Base-by-base conservation (phyloP, 805 yeast species). In the Pichia deserticola region DNA sequence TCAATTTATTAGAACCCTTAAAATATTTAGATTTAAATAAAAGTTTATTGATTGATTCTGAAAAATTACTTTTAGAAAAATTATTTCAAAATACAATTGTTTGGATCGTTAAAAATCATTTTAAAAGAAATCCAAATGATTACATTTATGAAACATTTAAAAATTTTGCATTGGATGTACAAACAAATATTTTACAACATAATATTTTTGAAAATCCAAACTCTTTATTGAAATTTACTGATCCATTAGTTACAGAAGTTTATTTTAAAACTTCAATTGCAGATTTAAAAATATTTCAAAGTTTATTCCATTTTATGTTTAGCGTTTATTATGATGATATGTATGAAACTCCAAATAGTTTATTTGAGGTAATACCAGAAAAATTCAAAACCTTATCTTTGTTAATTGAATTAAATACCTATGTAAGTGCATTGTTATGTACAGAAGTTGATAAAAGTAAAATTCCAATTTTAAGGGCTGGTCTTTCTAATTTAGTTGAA, bases 351-450 rank as follows among this genome's bases (percentile, higher is more conserved):
- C n/a, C 36, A 30, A 7, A n/a, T 5, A 15, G 38, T 8, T 11
- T 38, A 15, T 43, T 35, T 3, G 8, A 20, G 7, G 5, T n/a
- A 20, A 1, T 47, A 27, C 43, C 46, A 6, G 25, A 13, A 11
- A 25, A 35, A 36, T 41, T 39, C 7, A 44, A 27, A 27, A 28
- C 38, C n/a, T 33, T 44, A 13, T 25, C 44, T 7, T 5, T 39
- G 13, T 37, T 49, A 5, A 8, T 44, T 7, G 51, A 49, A 27
- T 36, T 44, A 8, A 49, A 49, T 27, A 11, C 39, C 27, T 49
- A 49, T 36, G 27, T 49, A 3, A 10, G 36, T 25, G 36, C 44
- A 1, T 34, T 49, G 10, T 49, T 35, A 35, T 44, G 42, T 20
- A 28, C 44, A 4, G 41, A 49, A 5, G 28, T 40, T 12, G 48